These are phyloP conservation scores for Paraleonurus japonicus DNA, from an alignment of 257 asterid species.

Conservation along the genomic window DNA sequence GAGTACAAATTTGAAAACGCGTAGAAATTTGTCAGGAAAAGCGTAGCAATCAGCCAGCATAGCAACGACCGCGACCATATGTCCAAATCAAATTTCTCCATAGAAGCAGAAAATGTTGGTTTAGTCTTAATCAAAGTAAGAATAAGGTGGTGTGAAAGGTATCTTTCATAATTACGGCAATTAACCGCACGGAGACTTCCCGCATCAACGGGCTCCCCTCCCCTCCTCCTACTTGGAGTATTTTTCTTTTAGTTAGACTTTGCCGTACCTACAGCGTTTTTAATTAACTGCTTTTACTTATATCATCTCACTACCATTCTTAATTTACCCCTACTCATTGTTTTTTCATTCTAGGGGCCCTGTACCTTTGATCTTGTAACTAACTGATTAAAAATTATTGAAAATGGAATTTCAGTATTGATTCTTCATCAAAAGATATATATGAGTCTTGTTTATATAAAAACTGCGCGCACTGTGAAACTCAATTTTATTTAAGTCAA, in stretches of 20 bases:
- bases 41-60: not conserved
- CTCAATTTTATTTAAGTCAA: no score
- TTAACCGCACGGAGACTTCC: constrained; percentile 23
- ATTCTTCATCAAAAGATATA: no score
- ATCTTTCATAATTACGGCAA: constrained; percentile 1
- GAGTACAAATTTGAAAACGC: constrained; percentile 15
- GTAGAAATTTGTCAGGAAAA: constrained; percentile 21
- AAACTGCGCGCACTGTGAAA: no score
- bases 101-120: not conserved
- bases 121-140: constrained; percentile 5
- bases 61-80: not conserved
- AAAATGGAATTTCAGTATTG: no score
- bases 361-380: no score
- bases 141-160: constrained; percentile 29
- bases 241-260: constrained; percentile 16
- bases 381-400: no score
- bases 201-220: not conserved
- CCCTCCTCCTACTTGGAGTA: not conserved
- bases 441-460: no score
- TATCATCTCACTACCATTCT: no score
- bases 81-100: not conserved
- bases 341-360: no score
- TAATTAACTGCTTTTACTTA: no score
- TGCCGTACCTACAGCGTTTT: no score
- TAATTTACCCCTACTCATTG: no score